Evolutionary conservation across 257 asterid genomes (phyloP).

Genomic region (Dorcoceras hygrometricum): DNA sequence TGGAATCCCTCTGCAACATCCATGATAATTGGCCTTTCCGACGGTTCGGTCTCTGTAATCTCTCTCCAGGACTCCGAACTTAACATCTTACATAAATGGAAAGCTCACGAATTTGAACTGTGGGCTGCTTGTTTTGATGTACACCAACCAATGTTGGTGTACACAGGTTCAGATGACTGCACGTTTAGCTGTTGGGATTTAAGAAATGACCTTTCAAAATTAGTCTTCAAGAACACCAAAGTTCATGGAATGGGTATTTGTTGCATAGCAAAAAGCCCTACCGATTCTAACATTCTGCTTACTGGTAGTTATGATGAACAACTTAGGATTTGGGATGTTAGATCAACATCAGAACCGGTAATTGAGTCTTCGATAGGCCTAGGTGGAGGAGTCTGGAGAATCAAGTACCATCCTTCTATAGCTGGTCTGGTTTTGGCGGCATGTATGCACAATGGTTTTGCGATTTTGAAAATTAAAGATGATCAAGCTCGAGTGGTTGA

Average conservation of each 20-base stretch:
- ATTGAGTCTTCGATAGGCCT: conserved; percentile 47
- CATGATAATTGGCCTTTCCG: conserved; percentile 74
- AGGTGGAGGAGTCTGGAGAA: conserved; percentile 95
- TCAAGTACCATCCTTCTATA: conserved; percentile 69
- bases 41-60: conserved; percentile 73
- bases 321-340: conserved; percentile 79
- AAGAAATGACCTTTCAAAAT: conserved; percentile 56
- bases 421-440: conserved; percentile 70
- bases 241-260: conserved; percentile 83
- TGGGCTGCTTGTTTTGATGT: conserved; percentile 86
- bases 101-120: conserved; percentile 81
- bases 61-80: conserved; percentile 56
- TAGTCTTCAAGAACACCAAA: conserved; percentile 62
- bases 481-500: conserved; percentile 46
- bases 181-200: conserved; percentile 87
- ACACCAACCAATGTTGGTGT: conserved; percentile 71
- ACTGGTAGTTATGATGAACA: conserved; percentile 86
- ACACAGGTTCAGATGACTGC: conserved; percentile 96
- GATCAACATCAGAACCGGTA: conserved; percentile 62
- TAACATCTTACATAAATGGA: conserved; percentile 54
- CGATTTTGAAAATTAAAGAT: conserved; percentile 47
- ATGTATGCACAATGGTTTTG: conserved; percentile 90
- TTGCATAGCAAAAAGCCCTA: conserved; percentile 73
- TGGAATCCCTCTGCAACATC: conserved; percentile 77
- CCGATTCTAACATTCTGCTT: conserved; percentile 54